Percentiles rank a stretch among this genome's conserved stretches.
Evolutionary conservation across 805 yeast species (phyloP).

Genomic region (Priceomyces fermenticarens): DNA sequence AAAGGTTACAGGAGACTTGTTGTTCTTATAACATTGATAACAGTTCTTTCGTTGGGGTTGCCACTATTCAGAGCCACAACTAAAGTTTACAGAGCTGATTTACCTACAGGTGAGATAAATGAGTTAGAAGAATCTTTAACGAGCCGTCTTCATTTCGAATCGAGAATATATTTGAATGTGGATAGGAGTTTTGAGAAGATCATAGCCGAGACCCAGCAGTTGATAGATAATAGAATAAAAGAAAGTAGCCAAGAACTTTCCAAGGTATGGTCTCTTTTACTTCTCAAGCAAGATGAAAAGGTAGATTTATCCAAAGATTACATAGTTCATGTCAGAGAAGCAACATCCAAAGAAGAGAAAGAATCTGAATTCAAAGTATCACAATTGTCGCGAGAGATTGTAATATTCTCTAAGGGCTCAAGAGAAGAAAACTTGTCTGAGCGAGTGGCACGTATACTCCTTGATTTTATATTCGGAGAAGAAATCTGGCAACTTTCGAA

Average conservation of each 20-base stretch:
- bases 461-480: conserved; percentile 36
- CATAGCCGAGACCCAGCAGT: conserved; percentile 30
- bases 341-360: conserved; percentile 1
- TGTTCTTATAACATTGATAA: conserved; percentile 10
- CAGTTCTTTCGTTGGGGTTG: conserved; percentile 36
- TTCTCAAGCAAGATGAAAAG: conserved; percentile 5
- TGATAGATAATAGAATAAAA: conserved; percentile 28
- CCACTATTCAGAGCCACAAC: conserved; percentile 66
- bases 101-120: conserved; percentile 48
- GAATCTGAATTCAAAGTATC: conserved; percentile 23
- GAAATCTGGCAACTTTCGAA: conserved; percentile 33
- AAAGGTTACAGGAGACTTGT: conserved; percentile 7
- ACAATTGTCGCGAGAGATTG: conserved; percentile 32
- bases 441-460: conserved; percentile 21
- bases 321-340: conserved; percentile 19
- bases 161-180: conserved; percentile 45
- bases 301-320: conserved; percentile 24
- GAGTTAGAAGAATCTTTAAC: conserved; percentile 23
- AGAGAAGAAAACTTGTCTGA: conserved; percentile 28
- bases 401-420: conserved; percentile 26
- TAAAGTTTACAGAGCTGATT: conserved; percentile 56
- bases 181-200: conserved; percentile 27
- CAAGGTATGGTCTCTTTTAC: conserved; percentile 28
- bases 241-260: conserved; percentile 18
- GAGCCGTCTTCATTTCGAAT: conserved; percentile 21